Evolutionary conservation across 208 protist genomes (phyloP).

Genomic region (Acanthamoeba sp.): DNA sequence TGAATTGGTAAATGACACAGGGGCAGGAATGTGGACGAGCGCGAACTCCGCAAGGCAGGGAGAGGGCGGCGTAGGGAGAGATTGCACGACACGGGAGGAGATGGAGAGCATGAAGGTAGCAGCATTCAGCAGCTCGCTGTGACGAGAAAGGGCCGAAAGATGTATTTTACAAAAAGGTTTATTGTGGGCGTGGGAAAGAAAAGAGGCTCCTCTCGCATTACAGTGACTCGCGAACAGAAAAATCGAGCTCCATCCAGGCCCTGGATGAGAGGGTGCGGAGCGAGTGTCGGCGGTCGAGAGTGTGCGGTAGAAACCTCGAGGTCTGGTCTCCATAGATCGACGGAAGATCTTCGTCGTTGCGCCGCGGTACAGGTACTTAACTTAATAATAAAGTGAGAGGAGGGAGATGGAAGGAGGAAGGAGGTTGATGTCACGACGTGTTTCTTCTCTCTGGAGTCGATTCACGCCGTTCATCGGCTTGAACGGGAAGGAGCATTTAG

Average conservation of each 20-base stretch:
- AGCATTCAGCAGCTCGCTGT: too few relatives aligned
- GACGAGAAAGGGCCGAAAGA: background rate
- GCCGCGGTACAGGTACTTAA: background rate
- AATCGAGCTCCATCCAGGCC: background rate
- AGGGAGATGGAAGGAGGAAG: background rate
- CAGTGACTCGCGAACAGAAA: background rate
- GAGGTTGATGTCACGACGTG: background rate
- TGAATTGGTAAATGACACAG: background rate
- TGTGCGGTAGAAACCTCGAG: background rate
- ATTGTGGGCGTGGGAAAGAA: background rate
- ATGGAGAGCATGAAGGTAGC: background rate
- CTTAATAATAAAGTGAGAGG: background rate
- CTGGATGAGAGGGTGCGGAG: background rate
- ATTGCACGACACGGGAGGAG: background rate
- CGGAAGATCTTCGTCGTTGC: background rate
- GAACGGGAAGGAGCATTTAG: background rate
- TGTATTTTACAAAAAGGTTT: conserved; percentile 26
- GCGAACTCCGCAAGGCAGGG: too few relatives aligned
- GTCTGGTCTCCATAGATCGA: background rate
- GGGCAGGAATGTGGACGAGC: background rate
- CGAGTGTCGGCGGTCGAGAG: background rate
- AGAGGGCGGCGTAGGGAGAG: background rate
- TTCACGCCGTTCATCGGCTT: background rate
- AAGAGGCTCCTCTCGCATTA: background rate
- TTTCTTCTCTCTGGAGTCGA: background rate